Evolutionary conservation across 169 alveolate genomes (phyloP), one percentile per base, ranked within the genome.

Genomic region (Plasmodium gonderi): DNA sequence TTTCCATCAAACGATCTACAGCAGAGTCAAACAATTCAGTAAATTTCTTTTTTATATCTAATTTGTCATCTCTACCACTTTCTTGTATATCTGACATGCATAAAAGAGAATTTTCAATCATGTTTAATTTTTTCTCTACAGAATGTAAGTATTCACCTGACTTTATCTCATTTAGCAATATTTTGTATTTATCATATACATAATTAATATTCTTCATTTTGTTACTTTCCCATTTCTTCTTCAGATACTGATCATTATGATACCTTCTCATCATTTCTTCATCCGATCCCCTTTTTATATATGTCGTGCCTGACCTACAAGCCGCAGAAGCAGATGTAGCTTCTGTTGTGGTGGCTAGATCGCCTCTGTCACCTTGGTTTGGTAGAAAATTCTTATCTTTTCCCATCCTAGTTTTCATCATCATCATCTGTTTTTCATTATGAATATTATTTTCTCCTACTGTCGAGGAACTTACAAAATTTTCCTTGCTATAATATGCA

Each of bases 111-210:
- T 78, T 77, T 69, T 90, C 94, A 1, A 90, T 77, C 1, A 78
- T 31, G 31, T 40, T 78, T 60, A 90, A 65, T 36, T 90, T 90
- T 0, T 47, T 67, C 26, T 90, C 94, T 11, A 90, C 29, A 2
- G 79, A 14, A 31, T 64, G 69, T 14, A 90, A 29, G 38, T 90
- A 79, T n/a, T 90, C 94, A 31, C 81, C 90, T 23, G 91, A 90
- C 54, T 90, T 65, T 7, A 90, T 77, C 17, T 76, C 90, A 11
- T 47, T 44, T 5, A 74, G n/a, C n/a, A 90, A 65, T 29, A 90
- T 77, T 31, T 90, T 90, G 80, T 90, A 90, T 33, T 90, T 90
- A 45, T 90, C 77, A 51, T 90, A 90, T 1, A 90, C 72, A 29
- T 51, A 64, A 60, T 79, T 90, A 20, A 67, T 64, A 29, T 78